phyloP scores from a whole-genome alignment of 495 filamentous ascomycete genomes.

The Ascodesmis nigricans region DNA sequence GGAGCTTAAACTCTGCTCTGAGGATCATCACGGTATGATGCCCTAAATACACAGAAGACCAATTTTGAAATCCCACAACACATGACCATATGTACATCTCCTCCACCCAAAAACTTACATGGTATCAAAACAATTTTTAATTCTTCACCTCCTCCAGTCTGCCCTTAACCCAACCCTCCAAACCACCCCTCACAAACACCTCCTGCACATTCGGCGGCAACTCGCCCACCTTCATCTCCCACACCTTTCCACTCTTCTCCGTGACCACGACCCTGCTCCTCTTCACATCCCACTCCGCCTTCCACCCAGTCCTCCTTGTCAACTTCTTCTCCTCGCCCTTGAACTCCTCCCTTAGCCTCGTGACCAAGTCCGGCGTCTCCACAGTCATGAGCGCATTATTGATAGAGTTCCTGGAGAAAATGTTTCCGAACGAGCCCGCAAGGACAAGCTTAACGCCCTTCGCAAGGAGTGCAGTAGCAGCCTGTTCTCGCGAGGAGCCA shows the following conservation, averaged over 20 bases:
- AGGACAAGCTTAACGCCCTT: slow-evolving; percentile 69
- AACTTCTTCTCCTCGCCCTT: slow-evolving; percentile 30
- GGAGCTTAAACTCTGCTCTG: too few species aligned
- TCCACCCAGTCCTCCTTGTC: slow-evolving; percentile 79
- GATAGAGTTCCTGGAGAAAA: slow-evolving; percentile 72
- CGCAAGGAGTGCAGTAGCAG: slow-evolving; percentile 71
- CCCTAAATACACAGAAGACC: too few species aligned
- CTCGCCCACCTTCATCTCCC: slow-evolving; percentile 68
- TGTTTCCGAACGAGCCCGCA: slow-evolving; percentile 70
- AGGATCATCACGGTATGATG: too few species aligned
- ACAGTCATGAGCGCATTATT: slow-evolving; percentile 79
- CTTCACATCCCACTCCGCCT: slow-evolving; percentile 60
- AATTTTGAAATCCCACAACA: too few species aligned
- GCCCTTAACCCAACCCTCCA: slow-evolving; percentile 70
- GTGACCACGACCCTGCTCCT: slow-evolving; percentile 43
- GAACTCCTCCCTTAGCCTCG: slow-evolving; percentile 46
- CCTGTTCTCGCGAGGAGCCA: slow-evolving; percentile 64
- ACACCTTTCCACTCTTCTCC: slow-evolving; percentile 30
- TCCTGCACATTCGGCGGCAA: slow-evolving; percentile 76
- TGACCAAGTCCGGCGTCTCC: slow-evolving; percentile 53
- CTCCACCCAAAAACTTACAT: too few species aligned
- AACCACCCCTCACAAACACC: slow-evolving; percentile 57
- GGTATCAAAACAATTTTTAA: too few species aligned
- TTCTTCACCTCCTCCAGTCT: slow-evolving; percentile 24
- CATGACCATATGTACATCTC: too few species aligned